A percentile compares a stretch with the other conserved stretches of the same genome.
Conservation (phyloP, 2,329 filamentous ascomycete species). For the Colletotrichum agaves region DNA sequence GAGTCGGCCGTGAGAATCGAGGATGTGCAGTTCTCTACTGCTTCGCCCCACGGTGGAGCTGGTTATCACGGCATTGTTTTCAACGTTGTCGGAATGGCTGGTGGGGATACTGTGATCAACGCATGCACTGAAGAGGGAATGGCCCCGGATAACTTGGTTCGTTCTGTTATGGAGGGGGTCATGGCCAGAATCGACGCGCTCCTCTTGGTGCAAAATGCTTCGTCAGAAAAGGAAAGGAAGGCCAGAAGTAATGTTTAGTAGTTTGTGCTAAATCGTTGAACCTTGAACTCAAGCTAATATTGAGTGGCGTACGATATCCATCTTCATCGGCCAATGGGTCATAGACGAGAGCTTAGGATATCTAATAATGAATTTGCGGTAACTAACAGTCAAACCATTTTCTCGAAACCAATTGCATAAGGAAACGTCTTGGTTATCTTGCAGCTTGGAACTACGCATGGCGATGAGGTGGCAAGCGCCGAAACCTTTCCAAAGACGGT, state of each 20-base stretch:
- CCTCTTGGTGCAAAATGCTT: background rate
- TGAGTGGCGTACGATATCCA: too few species aligned
- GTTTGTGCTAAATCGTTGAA: background rate
- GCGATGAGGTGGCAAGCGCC: too few species aligned
- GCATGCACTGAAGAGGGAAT: slow-evolving; percentile 30
- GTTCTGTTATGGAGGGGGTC: slow-evolving; percentile 17
- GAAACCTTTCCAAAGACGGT: too few species aligned
- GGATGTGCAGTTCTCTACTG: slow-evolving; percentile 37
- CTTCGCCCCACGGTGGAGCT: slow-evolving; percentile 16
- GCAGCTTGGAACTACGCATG: too few species aligned
- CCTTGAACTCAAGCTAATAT: too few species aligned
- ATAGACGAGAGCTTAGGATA: too few species aligned
- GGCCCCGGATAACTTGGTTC: slow-evolving; percentile 24
- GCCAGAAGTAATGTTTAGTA: background rate
- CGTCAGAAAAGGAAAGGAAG: background rate
- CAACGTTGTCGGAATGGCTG: slow-evolving; percentile 18
- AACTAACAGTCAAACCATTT: too few species aligned
- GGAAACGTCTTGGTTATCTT: too few species aligned
- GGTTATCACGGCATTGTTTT: slow-evolving; percentile 36
- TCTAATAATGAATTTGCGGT: too few species aligned
- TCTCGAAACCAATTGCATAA: too few species aligned
- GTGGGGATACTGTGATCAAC: slow-evolving; percentile 32
- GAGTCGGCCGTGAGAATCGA: slow-evolving; percentile 27
- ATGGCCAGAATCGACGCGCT: slow-evolving; percentile 26
- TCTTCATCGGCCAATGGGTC: too few species aligned